Evolutionary conservation across 345 rosid species (phyloP), one percentile per base, ranked within the genome.

Genomic region (Capsella bursapastoris): DNA sequence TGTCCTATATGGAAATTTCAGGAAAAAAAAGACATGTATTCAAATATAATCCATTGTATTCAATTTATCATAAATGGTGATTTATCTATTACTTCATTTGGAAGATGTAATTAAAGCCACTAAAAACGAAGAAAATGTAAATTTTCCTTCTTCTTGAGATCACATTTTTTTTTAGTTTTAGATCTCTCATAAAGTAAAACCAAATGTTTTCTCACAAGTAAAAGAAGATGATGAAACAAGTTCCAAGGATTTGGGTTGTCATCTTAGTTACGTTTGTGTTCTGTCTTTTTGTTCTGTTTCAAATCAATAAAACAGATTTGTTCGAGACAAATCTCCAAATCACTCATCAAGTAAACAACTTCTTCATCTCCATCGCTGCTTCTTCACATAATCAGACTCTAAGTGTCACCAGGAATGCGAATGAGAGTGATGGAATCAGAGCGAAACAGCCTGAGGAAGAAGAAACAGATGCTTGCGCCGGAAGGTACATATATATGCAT

Each of bases 401-500:
- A 47, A 81, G 64, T 47, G 59, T 48, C 71, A 76, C 50, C 37
- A 12, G 15, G 22, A 40, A 1, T 59, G n/a, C 29, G 3, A 50
- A 67, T 1, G 12, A 29, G 43, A 44, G 44, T 25, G 70, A 53
- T 65, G 73, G 14, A 55, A 16, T 7, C 71, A 32, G 29, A 57
- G 25, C 6, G 4, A 58, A 40, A 25, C 38, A 16, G 8, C 13
- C 32, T 1, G 16, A 60, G 13, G 11, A 60, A 25, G 35, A 56
- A 50, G 48, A 34, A 64, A 1, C 11, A 3, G 77, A 82, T 78
- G 50, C 64, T 34, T 85, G 88, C 57, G 60, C 8, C 0, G 83
- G 83, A 64, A 80, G 86, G 65, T 79, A 81, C 74, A 48, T 83
- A 28, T 85, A 81, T 58, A 35, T 79, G 53, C 66, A 81, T 52